These are phyloP conservation scores for Trametes villosa DNA, from an alignment of 768 basidiomycete species.

Conservation along the genomic window DNA sequence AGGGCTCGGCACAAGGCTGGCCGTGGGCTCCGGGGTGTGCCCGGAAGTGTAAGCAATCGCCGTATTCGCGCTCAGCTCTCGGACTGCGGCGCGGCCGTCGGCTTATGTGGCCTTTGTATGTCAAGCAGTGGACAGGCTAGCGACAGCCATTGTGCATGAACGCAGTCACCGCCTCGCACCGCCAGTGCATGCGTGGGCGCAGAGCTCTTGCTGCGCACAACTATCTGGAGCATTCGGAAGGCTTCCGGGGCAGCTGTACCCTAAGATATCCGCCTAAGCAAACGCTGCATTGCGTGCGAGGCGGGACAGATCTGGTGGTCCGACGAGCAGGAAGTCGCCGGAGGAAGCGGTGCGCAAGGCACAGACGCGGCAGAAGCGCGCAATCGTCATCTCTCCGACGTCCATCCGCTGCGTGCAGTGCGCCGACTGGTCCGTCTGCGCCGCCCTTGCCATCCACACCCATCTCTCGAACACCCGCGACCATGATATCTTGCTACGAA, in stretches of 20 bases:
- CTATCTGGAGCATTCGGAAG: constrained; percentile 1
- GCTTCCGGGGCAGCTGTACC: not conserved
- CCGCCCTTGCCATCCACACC: not conserved
- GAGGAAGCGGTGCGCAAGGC: not conserved
- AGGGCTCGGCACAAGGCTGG: constrained; percentile 14
- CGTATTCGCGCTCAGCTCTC: constrained; percentile 1
- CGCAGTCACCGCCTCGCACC: not conserved
- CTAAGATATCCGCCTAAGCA: not conserved
- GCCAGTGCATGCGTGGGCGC: not conserved
- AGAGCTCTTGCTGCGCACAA: not conserved
- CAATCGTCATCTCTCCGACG: constrained; percentile 10
- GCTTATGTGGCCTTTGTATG: constrained; percentile 12
- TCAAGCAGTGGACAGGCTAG: not conserved
- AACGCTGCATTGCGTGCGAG: no score
- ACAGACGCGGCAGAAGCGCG: not conserved
- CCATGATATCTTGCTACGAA: not conserved
- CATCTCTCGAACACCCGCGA: not conserved
- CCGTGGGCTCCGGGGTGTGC: constrained; percentile 16
- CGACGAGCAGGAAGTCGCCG: not conserved
- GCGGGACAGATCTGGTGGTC: not conserved
- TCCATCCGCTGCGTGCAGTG: constrained; percentile 3
- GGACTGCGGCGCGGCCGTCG: constrained; percentile 5
- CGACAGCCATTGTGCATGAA: not conserved
- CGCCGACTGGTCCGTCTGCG: not conserved
- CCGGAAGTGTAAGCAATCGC: constrained; percentile 14